Conservation (phyloP, 805 yeast genomes). For the Yarrowia sp. region DNA sequence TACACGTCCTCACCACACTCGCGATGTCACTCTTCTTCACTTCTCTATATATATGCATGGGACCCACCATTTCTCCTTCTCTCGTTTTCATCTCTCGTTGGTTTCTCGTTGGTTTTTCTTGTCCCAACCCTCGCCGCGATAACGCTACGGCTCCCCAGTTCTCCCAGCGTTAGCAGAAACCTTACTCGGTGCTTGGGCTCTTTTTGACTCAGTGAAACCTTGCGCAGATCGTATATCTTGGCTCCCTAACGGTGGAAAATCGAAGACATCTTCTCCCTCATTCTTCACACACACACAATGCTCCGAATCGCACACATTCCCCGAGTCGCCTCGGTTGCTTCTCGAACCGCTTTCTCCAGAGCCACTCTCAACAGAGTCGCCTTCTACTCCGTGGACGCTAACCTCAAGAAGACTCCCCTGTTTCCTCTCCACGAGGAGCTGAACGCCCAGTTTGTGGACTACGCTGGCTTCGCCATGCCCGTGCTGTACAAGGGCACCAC, state of each 20-base stretch:
- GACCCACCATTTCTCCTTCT: neutral
- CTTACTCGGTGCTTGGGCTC: constrained; percentile 31
- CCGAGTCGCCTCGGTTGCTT: constrained; percentile 8
- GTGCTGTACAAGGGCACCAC: constrained; percentile 82
- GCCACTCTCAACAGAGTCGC: neutral
- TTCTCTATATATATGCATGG: neutral
- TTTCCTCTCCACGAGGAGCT: constrained; percentile 76
- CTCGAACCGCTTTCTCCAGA: neutral
- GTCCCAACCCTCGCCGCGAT: constrained; percentile 33
- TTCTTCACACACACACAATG: constrained; percentile 3
- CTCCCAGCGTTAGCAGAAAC: constrained; percentile 16
- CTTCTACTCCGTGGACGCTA: constrained; percentile 14
- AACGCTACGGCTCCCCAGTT: constrained; percentile 32
- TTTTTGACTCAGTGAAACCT: constrained; percentile 38
- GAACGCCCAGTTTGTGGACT: constrained; percentile 93
- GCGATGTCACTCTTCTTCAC: too few species aligned
- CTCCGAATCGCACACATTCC: constrained; percentile 21
- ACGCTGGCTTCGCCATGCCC: constrained; percentile 97
- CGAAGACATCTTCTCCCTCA: neutral
- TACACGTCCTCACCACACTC: too few species aligned
- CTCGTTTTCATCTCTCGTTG: neutral
- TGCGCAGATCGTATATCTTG: constrained; percentile 37
- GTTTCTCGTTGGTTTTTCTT: too few species aligned
- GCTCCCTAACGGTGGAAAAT: neutral
- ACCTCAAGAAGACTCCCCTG: constrained; percentile 68